Evolutionary conservation across 208 protist species (phyloP), one percentile per base, ranked within the genome.

Genomic region (Endotrypanum monterogeii): DNA sequence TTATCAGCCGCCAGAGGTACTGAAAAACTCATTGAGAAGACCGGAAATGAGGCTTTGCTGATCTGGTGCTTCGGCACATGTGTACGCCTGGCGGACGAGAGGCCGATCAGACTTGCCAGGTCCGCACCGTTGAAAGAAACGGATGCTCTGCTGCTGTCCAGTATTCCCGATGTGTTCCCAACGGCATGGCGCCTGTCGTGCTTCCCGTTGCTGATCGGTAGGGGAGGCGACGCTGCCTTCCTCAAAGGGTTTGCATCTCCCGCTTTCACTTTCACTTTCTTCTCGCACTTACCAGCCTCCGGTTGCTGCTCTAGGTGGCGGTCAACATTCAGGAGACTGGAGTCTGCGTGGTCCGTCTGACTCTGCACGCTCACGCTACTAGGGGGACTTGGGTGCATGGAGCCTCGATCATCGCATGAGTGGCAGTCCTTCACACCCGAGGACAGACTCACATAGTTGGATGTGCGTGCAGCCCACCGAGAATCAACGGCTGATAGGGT

Each of bases 11-110:
- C 25, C 52, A 41, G 4, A 7, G 3, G 16, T 3, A 3, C 25
- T n/a, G 39, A 18, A 39, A 56, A n/a, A 12, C 46, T 6, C 20
- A 32, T 44, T 14, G 46, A 23, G 3, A 76, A 41, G 54, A 71
- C 72, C 3, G 62, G 39, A 37, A 52, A 28, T 23, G 62, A 63
- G 8, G 72, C 69, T 20, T 70, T 32, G 11, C 16, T 25, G 39
- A 25, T 55, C n/a, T 65, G 37, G 55, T 3, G 55, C 68, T 23
- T 14, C 3, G 16, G 32, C 46, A 46, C 50, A 5, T 41, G 32
- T n/a, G 30, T 32, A 8, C 58, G 3, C 2, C 11, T 11, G 3
- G 60, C n/a, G 25, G 71, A 60, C 18, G 58, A 28, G 20, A 46
- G 23, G n/a, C 54, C 32, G 6, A 52, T 46, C 44, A 50, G 9